A percentile compares a stretch with the other conserved stretches of the same genome.
phyloP scores from a whole-genome alignment of 2,329 filamentous ascomycete species.

The Fusarium nygamai region DNA sequence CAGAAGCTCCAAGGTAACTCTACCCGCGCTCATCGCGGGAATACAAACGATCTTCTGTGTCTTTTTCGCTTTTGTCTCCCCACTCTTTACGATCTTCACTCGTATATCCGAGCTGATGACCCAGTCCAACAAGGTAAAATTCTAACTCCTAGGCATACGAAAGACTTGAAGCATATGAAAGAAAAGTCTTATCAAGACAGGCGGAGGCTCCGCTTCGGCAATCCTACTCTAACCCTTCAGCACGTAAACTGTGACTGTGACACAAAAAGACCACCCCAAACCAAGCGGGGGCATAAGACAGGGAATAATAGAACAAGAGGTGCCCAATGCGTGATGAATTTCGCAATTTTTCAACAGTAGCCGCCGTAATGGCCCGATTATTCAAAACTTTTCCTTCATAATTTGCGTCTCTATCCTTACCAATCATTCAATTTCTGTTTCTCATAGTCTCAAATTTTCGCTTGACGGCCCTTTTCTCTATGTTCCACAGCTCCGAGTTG shows the following conservation, averaged over 20 bases:
- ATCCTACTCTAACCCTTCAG: slow-evolving; percentile 28
- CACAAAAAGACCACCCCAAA: slow-evolving; percentile 11
- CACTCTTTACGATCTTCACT: slow-evolving; percentile 21
- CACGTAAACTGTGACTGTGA: slow-evolving; percentile 15
- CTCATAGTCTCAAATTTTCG: not conserved
- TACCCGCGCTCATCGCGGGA: slow-evolving; percentile 4
- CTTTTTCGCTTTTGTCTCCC: slow-evolving; percentile 6
- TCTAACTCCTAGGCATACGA: not conserved
- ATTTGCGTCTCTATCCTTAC: not conserved
- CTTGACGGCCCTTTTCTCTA: slow-evolving; percentile 3
- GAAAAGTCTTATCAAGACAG: slow-evolving; percentile 14
- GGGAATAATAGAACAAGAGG: slow-evolving; percentile 5
- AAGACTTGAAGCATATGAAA: not conserved
- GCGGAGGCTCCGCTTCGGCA: slow-evolving; percentile 30
- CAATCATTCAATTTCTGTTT: not conserved
- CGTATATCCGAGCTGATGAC: slow-evolving; percentile 14
- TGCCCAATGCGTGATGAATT: slow-evolving; percentile 25
- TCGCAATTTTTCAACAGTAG: not conserved
- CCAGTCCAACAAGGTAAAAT: slow-evolving; percentile 18
- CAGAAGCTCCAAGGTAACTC: not conserved
- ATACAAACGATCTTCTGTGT: not conserved
- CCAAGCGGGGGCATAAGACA: slow-evolving; percentile 27
- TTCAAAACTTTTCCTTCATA: not conserved
- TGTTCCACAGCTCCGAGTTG: slow-evolving; percentile 19
- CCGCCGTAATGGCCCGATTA: slow-evolving; percentile 30